Evolutionary conservation across 495 filamentous ascomycete genomes (phyloP).

Genomic region (Aspergillus wentii): DNA sequence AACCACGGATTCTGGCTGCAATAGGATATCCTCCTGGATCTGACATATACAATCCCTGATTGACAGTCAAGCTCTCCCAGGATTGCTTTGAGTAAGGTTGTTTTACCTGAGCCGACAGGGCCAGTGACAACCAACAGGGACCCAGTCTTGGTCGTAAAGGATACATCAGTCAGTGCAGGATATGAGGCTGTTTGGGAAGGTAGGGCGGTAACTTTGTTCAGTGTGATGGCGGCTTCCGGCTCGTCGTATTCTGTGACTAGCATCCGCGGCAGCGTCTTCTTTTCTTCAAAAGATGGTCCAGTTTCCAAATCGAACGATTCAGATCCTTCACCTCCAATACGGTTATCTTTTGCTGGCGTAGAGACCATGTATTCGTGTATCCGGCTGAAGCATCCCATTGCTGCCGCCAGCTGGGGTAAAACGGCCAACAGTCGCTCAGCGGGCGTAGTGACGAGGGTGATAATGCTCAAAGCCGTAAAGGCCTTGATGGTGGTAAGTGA

Average conservation of each 20-base stretch:
- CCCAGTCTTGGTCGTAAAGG: no score
- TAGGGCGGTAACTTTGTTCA: no score
- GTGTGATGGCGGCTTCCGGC: no score
- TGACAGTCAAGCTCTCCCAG: constrained; percentile 47
- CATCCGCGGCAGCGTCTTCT: no score
- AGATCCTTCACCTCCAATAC: no score
- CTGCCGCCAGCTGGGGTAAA: constrained; percentile 33
- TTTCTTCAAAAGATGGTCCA: no score
- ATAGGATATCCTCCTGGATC: neutral
- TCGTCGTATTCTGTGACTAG: no score
- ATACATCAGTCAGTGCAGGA: no score
- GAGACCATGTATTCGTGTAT: constrained; percentile 42
- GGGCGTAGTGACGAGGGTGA: constrained; percentile 40
- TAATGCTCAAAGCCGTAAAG: constrained; percentile 47
- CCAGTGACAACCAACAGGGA: constrained; percentile 51
- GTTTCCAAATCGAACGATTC: no score
- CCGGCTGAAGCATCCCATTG: constrained; percentile 39
- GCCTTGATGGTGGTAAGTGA: constrained; percentile 23
- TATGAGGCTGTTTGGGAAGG: no score
- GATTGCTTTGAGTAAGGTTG: constrained; percentile 52
- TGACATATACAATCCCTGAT: neutral
- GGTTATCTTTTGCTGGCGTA: no score
- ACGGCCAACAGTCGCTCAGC: constrained; percentile 34
- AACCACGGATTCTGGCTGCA: neutral
- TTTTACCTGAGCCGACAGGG: constrained; percentile 58